Evolutionary conservation across 768 basidiomycete genomes (phyloP), one percentile per base, ranked within the genome.

Genomic region (Paxillus involutus): DNA sequence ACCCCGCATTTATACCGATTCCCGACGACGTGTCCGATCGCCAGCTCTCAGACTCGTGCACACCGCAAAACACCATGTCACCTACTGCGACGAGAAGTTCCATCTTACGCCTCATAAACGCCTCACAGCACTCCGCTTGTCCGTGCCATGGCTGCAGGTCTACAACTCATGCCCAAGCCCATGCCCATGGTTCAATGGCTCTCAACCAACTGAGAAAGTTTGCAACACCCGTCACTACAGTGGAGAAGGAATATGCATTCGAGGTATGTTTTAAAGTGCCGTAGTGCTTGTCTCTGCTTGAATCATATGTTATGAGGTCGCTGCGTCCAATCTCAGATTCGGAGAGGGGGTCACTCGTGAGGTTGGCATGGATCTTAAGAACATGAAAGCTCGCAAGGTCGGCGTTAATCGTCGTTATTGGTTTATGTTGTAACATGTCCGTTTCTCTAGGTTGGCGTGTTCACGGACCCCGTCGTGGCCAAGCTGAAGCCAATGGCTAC

Each of bases 361-460:
- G 70, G 89, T 95, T 29, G 94, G 93, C 33, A 92, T 94, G 88
- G 94, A 94, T 70, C 79, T 95, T 62, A 89, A 89, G 79, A 95
- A 95, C 73, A 88, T 92, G 89, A 89, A 86, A 52, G 92, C 94
- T 7, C 81, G 83, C 61, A 93, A 91, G 80, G 91, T 88, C 59
- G 29, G 58, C 10, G 29, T 36, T 56, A 17, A 4, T 35, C 6
- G n/a, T n/a, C 19, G 43, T 40, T 32, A 9, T 45, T 57, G 49
- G 42, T 32, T 46, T 37, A 40, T 30, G 33, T 51, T 47, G 55
- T 33, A 44, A 21, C 55, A 49, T 60, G 30, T 33, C 55, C 53
- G 10, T 29, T 24, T n/a, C 41, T n/a, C 4, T 65, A 97, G 87
- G 91, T 98, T 59, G 96, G 83, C 16, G 90, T 98, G 19, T 96